phyloP scores from a whole-genome alignment of 768 basidiomycete genomes.

The Trametes meyenii region DNA sequence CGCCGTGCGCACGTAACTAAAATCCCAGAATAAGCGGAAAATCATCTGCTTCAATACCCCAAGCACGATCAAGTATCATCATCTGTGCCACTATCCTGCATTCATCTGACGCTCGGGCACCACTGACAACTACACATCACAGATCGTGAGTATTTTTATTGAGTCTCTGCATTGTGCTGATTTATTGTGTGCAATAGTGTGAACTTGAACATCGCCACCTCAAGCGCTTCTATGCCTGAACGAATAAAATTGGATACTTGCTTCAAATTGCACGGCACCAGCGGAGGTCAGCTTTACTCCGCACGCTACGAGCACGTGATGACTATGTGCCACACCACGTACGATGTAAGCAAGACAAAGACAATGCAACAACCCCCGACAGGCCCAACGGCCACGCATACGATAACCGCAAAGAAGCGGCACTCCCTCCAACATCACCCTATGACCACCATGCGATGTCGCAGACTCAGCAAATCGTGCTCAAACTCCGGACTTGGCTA shows the following conservation, averaged over 20 bases:
- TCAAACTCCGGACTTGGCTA: slow-evolving; percentile 15
- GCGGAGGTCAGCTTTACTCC: background rate
- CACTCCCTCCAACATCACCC: background rate
- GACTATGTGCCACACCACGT: slow-evolving; percentile 21
- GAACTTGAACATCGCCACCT: slow-evolving; percentile 41
- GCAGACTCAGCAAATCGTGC: background rate
- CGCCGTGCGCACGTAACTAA: background rate
- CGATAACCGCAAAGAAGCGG: background rate
- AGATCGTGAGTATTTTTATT: background rate
- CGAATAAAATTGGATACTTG: slow-evolving; percentile 36
- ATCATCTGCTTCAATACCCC: slow-evolving; percentile 14
- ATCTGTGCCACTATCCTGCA: slow-evolving; percentile 1
- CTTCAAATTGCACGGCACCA: slow-evolving; percentile 1
- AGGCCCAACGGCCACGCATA: background rate
- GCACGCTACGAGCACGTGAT: background rate
- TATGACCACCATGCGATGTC: slow-evolving; percentile 32
- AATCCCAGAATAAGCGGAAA: background rate
- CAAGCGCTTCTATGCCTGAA: slow-evolving; percentile 41
- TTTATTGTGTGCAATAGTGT: slow-evolving; percentile 28
- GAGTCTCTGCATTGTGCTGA: background rate
- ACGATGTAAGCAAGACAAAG: slow-evolving; percentile 26
- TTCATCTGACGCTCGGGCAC: slow-evolving; percentile 8
- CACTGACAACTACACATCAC: slow-evolving; percentile 15
- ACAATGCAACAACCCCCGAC: background rate
- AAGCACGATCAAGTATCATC: slow-evolving; percentile 23